phyloP scores from a whole-genome alignment of 306 rosid genomes.

The Medicago arabica region DNA sequence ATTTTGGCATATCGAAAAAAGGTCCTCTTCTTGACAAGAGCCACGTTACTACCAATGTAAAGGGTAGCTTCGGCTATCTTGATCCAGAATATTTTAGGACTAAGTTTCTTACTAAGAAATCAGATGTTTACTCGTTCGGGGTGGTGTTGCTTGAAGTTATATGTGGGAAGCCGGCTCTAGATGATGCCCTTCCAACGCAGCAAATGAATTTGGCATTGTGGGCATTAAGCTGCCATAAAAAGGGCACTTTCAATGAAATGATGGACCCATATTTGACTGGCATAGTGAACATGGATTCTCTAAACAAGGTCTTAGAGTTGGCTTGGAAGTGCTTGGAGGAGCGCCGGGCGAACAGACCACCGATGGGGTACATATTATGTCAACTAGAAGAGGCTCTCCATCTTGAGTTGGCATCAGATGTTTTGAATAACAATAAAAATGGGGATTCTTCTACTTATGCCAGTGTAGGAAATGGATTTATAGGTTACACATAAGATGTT shows the following conservation, averaged over 20 bases:
- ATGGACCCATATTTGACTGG: constrained; percentile 27
- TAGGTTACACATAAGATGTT: not conserved
- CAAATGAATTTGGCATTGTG: constrained; percentile 48
- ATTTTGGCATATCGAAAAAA: constrained; percentile 52
- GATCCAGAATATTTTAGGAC: constrained; percentile 54
- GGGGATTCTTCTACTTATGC: not conserved
- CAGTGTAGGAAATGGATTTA: not conserved
- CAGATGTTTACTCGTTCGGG: constrained; percentile 61
- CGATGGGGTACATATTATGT: constrained; percentile 39
- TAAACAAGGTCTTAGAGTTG: constrained; percentile 32
- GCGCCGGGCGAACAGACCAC: constrained; percentile 35
- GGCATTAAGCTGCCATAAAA: constrained; percentile 37
- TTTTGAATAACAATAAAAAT: not conserved
- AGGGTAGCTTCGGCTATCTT: constrained; percentile 58
- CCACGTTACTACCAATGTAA: constrained; percentile 49
- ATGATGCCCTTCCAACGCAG: constrained; percentile 30
- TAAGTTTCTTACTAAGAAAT: constrained; percentile 43
- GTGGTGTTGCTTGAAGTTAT: constrained; percentile 53
- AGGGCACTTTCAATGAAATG: constrained; percentile 23
- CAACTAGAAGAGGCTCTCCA: constrained; percentile 39
- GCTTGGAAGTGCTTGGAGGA: constrained; percentile 45
- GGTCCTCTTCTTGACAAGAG: constrained; percentile 35
- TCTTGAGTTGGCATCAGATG: constrained; percentile 22
- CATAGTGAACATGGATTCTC: constrained; percentile 21
- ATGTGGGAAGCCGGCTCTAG: constrained; percentile 53